These are phyloP conservation scores for Abrus pulchellus DNA, from an alignment of 306 rosid genomes.

Conservation along the genomic window DNA sequence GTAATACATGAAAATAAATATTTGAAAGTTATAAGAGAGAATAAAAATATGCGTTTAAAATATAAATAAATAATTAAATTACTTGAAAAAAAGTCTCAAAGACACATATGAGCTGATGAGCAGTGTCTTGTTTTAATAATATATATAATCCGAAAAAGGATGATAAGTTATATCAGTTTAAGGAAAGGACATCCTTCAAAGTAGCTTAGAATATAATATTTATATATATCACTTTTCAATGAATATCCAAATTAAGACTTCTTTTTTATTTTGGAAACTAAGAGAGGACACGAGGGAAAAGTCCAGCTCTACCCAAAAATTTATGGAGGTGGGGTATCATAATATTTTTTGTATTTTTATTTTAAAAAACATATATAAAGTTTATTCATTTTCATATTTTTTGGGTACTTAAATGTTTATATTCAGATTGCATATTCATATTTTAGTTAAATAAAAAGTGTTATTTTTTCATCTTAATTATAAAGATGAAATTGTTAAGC, in stretches of 20 bases:
- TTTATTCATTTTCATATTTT: no score
- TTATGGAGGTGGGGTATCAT: no score
- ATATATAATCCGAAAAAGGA: no score
- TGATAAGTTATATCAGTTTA: not conserved
- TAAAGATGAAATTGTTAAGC: no score
- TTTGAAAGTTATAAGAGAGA: not conserved
- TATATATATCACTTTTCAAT: constrained; percentile 1
- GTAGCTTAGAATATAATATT: not conserved
- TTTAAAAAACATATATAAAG: no score
- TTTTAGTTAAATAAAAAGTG: no score
- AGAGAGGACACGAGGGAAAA: not conserved
- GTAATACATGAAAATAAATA: not conserved
- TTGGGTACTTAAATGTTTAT: no score
- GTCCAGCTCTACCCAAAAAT: not conserved
- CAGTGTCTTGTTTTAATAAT: no score
- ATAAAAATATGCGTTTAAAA: not conserved
- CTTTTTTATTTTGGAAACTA: not conserved
- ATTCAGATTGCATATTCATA: no score
- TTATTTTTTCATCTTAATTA: no score
- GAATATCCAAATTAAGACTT: not conserved
- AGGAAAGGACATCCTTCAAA: not conserved
- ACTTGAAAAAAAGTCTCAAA: not conserved
- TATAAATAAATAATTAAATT: not conserved
- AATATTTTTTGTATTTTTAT: no score
- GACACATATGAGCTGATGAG: no score